These are phyloP conservation scores for Dimargaris cristalligena DNA, from an alignment of 192 early-diverging fungal genomes.

Conservation along the genomic window DNA sequence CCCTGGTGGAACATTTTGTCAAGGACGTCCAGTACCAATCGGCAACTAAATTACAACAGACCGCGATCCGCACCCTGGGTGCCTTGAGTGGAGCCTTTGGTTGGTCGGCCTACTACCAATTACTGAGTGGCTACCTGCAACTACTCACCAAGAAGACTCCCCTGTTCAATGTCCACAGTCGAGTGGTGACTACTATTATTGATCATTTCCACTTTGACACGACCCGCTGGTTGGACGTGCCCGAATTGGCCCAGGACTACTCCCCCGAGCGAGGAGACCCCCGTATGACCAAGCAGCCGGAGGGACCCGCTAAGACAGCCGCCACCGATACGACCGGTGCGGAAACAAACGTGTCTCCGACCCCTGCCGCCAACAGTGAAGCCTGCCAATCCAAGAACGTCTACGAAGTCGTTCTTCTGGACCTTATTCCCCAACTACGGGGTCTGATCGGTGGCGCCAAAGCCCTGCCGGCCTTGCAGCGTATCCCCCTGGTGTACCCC, in stretches of 20 bases:
- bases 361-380: constrained; percentile 13
- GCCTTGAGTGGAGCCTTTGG: constrained; percentile 45
- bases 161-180: constrained; percentile 67
- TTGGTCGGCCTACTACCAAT: constrained; percentile 71
- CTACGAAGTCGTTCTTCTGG: constrained; percentile 53
- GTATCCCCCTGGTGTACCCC: constrained; percentile 76
- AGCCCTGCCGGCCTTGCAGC: constrained; percentile 55
- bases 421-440: constrained; percentile 72
- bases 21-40: constrained; percentile 46
- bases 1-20: constrained; percentile 76
- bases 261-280: not conserved
- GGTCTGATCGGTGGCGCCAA: constrained; percentile 48
- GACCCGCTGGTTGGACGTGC: constrained; percentile 23
- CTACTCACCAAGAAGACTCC: constrained; percentile 41
- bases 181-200: constrained; percentile 62
- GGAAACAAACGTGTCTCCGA: no score
- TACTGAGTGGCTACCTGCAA: constrained; percentile 55
- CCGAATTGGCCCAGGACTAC: constrained; percentile 16
- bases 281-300: no score
- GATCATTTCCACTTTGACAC: constrained; percentile 90
- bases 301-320: no score
- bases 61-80: constrained; percentile 62
- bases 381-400: constrained; percentile 32
- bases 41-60: constrained; percentile 67
- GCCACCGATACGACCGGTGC: no score